A percentile compares a stretch with the other conserved stretches of the same genome.
Conservation (phyloP, 2,329 filamentous ascomycete genomes). For the Penicillium expansum region DNA sequence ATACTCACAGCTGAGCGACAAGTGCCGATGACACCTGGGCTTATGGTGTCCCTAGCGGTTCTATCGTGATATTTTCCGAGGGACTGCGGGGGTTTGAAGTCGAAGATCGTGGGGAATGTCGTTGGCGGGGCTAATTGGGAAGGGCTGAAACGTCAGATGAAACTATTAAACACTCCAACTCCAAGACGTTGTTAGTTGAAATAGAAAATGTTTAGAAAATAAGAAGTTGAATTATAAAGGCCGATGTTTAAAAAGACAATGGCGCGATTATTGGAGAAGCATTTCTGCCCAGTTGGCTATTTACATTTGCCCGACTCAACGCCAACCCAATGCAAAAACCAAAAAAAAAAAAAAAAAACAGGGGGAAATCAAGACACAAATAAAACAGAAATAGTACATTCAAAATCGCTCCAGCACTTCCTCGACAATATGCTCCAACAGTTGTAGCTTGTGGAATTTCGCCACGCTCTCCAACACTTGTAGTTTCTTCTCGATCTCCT, state of each 20-base stretch:
- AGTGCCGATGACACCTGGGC: background rate
- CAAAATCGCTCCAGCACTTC: conserved; percentile 51
- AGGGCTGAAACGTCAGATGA: background rate
- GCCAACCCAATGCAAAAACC: background rate
- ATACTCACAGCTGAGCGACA: background rate
- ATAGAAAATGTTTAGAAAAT: background rate
- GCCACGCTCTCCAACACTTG: conserved; percentile 72
- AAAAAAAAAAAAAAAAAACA: background rate
- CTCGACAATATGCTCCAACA: conserved; percentile 73
- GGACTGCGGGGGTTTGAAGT: background rate
- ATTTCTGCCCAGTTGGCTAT: background rate
- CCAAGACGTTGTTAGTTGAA: background rate
- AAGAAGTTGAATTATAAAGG: background rate
- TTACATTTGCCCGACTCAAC: background rate
- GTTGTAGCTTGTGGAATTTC: conserved; percentile 72
- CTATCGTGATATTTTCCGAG: background rate
- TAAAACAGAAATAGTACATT: background rate
- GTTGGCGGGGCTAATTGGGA: background rate
- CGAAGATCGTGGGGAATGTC: background rate
- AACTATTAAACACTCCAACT: background rate
- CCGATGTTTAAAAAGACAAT: background rate
- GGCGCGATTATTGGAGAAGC: background rate
- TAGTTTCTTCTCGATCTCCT: conserved; percentile 64
- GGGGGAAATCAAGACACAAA: background rate
- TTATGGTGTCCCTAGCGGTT: background rate